Evolutionary conservation across 1,139 yeast species (phyloP), one percentile per base, ranked within the genome.

Genomic region (Nematodospora anomalae): DNA sequence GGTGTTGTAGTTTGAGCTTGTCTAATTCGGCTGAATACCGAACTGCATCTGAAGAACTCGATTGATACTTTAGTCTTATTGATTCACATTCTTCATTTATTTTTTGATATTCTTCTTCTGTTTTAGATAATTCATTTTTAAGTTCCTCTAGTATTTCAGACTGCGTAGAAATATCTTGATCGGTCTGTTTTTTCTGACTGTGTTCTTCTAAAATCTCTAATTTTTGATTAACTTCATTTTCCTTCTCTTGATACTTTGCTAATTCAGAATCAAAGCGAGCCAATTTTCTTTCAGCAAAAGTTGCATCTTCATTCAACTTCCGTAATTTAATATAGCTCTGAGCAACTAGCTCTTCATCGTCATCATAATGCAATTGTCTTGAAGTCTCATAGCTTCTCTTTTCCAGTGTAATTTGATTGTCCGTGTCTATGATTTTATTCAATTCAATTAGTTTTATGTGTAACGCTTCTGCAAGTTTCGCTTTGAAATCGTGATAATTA

Each of bases 11-110:
- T 32, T 62, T 64, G 9, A 67, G 40, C 1, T 47, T 37, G n/a
- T 55, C 57, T 6, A 73, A 47, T 13, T 47, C 46, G 0, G 55
- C 51, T 1, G 83, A 69, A 23, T 64, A 50, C 31, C 72, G 76
- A 1, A 80, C 83, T 0, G 88, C 88, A 13, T 58, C 60, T 0
- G 79, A 60, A 0, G 87, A 80, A 21, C 61, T 60, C 5, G 52
- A 48, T 54, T 81, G 89, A 50, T 83, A 83, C 30, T 67, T 52
- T 2, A 46, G 45, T 41, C 88, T 60, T 6, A 71, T 50, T 0
- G 45, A 35, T 22, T 77, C 82, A 40, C 69, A 67, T 33, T 62
- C 68, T 3, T 46, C 46, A 5, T 50, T 49, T 16, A 65, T 49
- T 23, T 53, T 52, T 1, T 51, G 49, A 36, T 60, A 58, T 38